Conservation (phyloP, 768 basidiomycete genomes). For the Ramaria rubella region DNA sequence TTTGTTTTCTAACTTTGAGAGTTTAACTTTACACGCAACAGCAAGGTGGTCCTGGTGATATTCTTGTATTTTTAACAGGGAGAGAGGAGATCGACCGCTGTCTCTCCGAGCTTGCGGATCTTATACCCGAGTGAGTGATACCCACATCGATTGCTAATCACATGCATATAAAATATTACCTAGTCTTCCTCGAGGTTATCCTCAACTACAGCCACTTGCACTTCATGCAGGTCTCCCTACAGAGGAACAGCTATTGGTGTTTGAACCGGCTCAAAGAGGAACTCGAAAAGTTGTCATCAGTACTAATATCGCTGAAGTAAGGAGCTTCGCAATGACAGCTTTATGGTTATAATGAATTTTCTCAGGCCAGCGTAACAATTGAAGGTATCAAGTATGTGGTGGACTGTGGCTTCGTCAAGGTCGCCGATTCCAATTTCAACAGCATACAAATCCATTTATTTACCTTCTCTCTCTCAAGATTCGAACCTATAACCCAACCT, state of each 20-base stretch:
- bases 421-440: slow-evolving; percentile 23
- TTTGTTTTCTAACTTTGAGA: not conserved
- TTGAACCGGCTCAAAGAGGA: slow-evolving; percentile 67
- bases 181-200: slow-evolving; percentile 42
- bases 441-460: not conserved
- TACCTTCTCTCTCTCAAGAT: slow-evolving; percentile 45
- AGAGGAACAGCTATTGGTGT: slow-evolving; percentile 83
- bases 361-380: slow-evolving; percentile 90
- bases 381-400: slow-evolving; percentile 92
- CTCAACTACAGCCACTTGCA: slow-evolving; percentile 60
- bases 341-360: not conserved
- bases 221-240: slow-evolving; percentile 86
- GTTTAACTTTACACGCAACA: slow-evolving; percentile 25
- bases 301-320: slow-evolving; percentile 93
- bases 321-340: slow-evolving; percentile 3
- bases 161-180: slow-evolving; percentile 19
- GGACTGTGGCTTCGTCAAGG: slow-evolving; percentile 95
- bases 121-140: slow-evolving; percentile 57
- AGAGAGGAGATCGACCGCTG: slow-evolving; percentile 94
- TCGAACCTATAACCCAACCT: slow-evolving; percentile 82
- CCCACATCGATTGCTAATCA: not conserved
- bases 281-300: slow-evolving; percentile 85
- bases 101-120: slow-evolving; percentile 71
- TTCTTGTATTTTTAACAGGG: slow-evolving; percentile 91
- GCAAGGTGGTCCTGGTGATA: slow-evolving; percentile 74